Evolutionary conservation across 352 stramenopile species (phyloP).

Genomic region (Pythium insidiosum): DNA sequence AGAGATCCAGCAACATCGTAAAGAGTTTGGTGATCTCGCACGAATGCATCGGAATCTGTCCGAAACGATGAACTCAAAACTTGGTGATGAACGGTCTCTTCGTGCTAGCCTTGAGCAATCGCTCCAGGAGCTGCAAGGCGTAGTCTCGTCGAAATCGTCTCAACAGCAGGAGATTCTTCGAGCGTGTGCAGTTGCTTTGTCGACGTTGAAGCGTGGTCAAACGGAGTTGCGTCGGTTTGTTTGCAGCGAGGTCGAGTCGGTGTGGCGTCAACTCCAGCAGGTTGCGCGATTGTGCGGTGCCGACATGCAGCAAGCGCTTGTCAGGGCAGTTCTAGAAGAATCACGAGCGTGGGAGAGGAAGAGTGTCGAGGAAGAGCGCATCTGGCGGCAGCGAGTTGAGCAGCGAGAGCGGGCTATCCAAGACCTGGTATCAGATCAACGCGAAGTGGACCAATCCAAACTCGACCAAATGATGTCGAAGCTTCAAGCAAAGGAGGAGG

Average conservation of each 20-base stretch:
- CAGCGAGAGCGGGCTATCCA: constrained; percentile 49
- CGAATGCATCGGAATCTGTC: constrained; percentile 62
- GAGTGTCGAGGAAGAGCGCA: constrained; percentile 26
- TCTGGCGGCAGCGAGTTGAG: constrained; percentile 32
- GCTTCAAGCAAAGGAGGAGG: constrained; percentile 29
- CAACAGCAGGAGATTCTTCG: constrained; percentile 1
- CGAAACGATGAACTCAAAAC: constrained; percentile 31
- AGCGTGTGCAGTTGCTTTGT: constrained; percentile 7
- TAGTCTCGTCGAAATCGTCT: constrained; percentile 6
- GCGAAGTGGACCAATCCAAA: constrained; percentile 49
- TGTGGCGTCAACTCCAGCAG: constrained; percentile 8
- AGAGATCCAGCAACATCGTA: constrained; percentile 34
- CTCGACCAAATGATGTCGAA: constrained; percentile 33
- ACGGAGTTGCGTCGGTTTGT: no score
- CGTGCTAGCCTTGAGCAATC: no score
- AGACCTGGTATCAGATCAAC: constrained; percentile 24
- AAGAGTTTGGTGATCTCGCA: constrained; percentile 53
- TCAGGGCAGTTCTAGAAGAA: constrained; percentile 4
- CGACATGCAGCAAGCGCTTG: constrained; percentile 5
- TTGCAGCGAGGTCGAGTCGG: constrained; percentile 6
- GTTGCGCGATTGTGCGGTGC: background rate
- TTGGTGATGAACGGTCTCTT: no score
- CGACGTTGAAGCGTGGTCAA: background rate
- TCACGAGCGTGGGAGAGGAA: constrained; percentile 16
- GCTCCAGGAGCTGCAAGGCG: constrained; percentile 26